These are phyloP conservation scores for Globisporangium acanthophoron DNA, from an alignment of 352 stramenopile species.

Conservation along the genomic window DNA sequence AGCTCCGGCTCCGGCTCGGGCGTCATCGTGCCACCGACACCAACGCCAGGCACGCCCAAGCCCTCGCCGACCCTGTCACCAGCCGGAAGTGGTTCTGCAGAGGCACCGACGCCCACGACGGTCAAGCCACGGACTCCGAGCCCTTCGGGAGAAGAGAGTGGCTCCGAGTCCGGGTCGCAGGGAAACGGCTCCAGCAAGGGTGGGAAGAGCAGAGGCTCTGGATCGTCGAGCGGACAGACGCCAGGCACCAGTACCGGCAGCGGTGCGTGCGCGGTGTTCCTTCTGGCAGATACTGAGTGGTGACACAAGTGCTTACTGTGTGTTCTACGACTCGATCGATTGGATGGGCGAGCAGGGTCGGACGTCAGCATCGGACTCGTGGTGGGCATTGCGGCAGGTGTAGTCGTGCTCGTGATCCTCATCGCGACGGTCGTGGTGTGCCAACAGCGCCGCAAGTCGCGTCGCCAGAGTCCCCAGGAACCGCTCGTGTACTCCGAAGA, in stretches of 20 bases:
- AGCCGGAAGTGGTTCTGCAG: neutral
- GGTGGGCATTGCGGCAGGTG: neutral
- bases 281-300: neutral
- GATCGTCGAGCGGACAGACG: neutral
- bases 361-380: neutral
- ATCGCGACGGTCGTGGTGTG: neutral
- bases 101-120: neutral
- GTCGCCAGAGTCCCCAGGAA: neutral
- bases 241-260: neutral
- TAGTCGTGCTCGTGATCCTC: neutral
- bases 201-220: neutral
- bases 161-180: neutral
- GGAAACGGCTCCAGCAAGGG: neutral
- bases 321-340: too few relatives aligned
- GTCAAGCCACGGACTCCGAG: neutral
- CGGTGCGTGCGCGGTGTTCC: neutral
- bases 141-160: neutral
- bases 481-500: neutral
- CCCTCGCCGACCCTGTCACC: neutral
- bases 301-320: neutral
- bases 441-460: neutral
- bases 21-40: neutral
- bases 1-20: constrained; percentile 1
- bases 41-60: neutral
- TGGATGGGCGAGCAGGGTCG: neutral